phyloP scores from a whole-genome alignment of 2,329 filamentous ascomycete genomes.

The Neopestalotiopsis sp. region DNA sequence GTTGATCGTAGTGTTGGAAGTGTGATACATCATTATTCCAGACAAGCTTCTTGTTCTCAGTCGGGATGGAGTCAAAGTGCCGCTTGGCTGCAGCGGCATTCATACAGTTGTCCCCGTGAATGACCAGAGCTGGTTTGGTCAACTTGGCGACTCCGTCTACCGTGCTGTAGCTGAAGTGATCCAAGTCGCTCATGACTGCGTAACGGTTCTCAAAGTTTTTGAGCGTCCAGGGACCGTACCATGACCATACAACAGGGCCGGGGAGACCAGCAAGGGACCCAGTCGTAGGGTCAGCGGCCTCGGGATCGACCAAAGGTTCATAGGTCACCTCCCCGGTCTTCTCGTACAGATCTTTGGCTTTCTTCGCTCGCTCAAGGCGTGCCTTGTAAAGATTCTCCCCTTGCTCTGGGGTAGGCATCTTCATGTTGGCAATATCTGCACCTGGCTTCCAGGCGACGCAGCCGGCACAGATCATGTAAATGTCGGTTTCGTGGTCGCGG shows the following conservation, averaged over 20 bases:
- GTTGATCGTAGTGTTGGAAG: not conserved
- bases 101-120: not conserved
- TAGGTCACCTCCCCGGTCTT: not conserved
- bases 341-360: not conserved
- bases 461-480: not conserved
- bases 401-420: not conserved
- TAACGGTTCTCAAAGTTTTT: not conserved
- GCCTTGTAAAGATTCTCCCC: not conserved
- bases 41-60: not conserved
- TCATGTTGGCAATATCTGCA: not conserved
- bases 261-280: not conserved
- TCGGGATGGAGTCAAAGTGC: not conserved
- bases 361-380: not conserved
- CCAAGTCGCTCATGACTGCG: not conserved
- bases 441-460: not conserved
- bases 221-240: not conserved
- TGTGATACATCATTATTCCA: not conserved
- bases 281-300: not conserved
- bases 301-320: not conserved
- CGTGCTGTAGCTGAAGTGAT: not conserved
- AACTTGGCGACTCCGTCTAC: not conserved
- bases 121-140: not conserved
- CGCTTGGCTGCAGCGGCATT: not conserved
- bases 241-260: not conserved
- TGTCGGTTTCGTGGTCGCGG: not conserved